Conservation (phyloP, 805 yeast species). For the Pichia scutulata region DNA sequence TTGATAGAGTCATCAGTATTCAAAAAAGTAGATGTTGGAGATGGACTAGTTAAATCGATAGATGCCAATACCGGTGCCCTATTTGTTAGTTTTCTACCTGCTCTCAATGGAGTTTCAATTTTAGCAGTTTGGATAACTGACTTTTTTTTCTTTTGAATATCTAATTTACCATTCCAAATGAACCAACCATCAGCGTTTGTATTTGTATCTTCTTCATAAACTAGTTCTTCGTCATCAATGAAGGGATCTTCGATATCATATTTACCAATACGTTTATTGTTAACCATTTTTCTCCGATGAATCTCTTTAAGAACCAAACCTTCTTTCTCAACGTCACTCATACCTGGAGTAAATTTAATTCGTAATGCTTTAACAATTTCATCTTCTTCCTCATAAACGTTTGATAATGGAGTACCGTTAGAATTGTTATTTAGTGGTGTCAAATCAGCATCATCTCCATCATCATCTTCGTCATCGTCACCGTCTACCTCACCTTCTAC, state of each 20-base stretch:
- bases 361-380: constrained; percentile 26
- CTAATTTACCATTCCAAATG: constrained; percentile 87
- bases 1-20: neutral
- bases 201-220: constrained; percentile 89
- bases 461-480: constrained; percentile 15
- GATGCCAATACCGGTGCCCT: neutral
- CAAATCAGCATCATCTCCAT: constrained; percentile 39
- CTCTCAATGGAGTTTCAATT: constrained; percentile 9
- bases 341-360: constrained; percentile 26
- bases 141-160: constrained; percentile 40
- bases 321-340: constrained; percentile 29
- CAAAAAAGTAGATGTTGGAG: neutral
- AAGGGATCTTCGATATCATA: constrained; percentile 93
- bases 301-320: constrained; percentile 25
- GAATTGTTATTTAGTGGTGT: neutral
- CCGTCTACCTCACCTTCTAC: constrained; percentile 16
- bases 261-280: constrained; percentile 74
- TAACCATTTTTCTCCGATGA: constrained; percentile 35
- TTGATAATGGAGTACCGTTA: constrained; percentile 10
- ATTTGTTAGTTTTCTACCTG: neutral
- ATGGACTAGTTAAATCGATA: no score
- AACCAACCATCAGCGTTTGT: constrained; percentile 93
- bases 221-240: constrained; percentile 88
- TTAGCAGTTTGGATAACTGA: neutral
- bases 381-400: constrained; percentile 23